Conservation (phyloP, 441 rosid genomes). For the Bruguiera hainesii region DNA sequence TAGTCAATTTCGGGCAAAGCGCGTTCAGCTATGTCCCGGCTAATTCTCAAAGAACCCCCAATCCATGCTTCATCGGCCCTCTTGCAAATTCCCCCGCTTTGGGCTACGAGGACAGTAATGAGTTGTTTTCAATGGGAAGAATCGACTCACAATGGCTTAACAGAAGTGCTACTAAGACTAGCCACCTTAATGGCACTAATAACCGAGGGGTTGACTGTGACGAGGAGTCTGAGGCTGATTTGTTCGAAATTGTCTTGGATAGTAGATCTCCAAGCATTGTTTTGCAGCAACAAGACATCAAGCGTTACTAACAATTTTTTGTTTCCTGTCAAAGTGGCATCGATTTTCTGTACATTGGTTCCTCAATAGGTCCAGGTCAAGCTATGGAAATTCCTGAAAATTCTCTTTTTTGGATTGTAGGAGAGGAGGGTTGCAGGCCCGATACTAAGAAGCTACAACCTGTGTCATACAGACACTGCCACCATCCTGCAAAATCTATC, state of each 20-base stretch:
- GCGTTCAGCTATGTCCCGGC: slow-evolving; percentile 47
- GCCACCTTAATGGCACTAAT: slow-evolving; percentile 23
- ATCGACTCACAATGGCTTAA: slow-evolving; percentile 77
- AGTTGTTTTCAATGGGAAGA: slow-evolving; percentile 94
- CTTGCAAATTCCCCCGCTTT: slow-evolving; percentile 44
- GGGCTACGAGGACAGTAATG: slow-evolving; percentile 72
- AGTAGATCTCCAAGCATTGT: slow-evolving; percentile 40
- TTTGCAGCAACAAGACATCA: slow-evolving; percentile 21
- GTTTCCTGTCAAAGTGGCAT: slow-evolving; percentile 18
- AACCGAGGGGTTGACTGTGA: slow-evolving; percentile 47
- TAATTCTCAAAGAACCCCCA: slow-evolving; percentile 54
- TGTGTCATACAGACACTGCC: no score
- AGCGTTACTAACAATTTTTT: slow-evolving; percentile 14
- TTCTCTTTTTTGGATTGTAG: not conserved
- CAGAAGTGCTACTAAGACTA: slow-evolving; percentile 39
- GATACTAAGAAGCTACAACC: no score
- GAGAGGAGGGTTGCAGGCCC: no score
- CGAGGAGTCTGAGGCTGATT: slow-evolving; percentile 88
- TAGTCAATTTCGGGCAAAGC: slow-evolving; percentile 67
- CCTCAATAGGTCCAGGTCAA: not conserved
- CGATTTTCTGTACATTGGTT: slow-evolving; percentile 15
- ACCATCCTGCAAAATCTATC: no score
- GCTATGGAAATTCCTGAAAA: not conserved
- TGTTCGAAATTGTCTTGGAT: slow-evolving; percentile 81
- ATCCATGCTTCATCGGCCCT: slow-evolving; percentile 66